phyloP scores from a whole-genome alignment of 352 stramenopile species.

The Plasmopara viticola region DNA sequence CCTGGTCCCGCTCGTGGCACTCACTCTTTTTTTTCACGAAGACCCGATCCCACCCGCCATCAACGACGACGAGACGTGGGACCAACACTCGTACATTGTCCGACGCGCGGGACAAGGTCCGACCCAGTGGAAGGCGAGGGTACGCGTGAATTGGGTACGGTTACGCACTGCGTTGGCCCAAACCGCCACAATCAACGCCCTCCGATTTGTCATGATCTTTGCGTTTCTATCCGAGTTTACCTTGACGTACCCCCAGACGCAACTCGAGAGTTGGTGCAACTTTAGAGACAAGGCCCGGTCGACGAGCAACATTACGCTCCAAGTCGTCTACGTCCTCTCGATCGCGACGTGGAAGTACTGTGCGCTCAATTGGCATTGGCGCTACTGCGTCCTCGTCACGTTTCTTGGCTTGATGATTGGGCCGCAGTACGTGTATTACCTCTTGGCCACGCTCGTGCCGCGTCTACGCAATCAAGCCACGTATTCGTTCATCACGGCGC shows the following conservation, averaged over 20 bases:
- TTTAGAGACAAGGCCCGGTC: slow-evolving; percentile 37
- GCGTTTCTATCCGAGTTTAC: slow-evolving; percentile 56
- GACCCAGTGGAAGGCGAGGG: background rate
- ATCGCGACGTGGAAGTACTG: slow-evolving; percentile 42
- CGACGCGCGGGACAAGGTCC: background rate
- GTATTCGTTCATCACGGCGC: slow-evolving; percentile 33
- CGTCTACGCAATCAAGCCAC: slow-evolving; percentile 24
- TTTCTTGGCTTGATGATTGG: slow-evolving; percentile 34
- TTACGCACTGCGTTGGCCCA: slow-evolving; percentile 28
- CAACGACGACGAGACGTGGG: slow-evolving; percentile 11
- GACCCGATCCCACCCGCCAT: slow-evolving; percentile 23
- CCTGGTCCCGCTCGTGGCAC: slow-evolving; percentile 31
- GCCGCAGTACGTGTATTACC: slow-evolving; percentile 35
- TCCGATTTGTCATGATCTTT: slow-evolving; percentile 55
- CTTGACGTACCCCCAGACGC: slow-evolving; percentile 38
- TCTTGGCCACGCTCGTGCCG: slow-evolving; percentile 24
- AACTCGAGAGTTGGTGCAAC: slow-evolving; percentile 37
- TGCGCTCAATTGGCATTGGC: slow-evolving; percentile 43
- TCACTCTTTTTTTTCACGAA: slow-evolving; percentile 39
- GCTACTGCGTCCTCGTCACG: slow-evolving; percentile 15
- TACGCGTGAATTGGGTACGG: slow-evolving; percentile 16
- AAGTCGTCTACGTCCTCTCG: slow-evolving; percentile 37
- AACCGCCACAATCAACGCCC: slow-evolving; percentile 34
- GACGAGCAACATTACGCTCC: slow-evolving; percentile 39
- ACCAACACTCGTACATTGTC: background rate